Percentiles rank a stretch among this genome's conserved stretches.
Conservation (phyloP, 371 early-diverging fungal species). For the Sporodiniella umbellata region DNA sequence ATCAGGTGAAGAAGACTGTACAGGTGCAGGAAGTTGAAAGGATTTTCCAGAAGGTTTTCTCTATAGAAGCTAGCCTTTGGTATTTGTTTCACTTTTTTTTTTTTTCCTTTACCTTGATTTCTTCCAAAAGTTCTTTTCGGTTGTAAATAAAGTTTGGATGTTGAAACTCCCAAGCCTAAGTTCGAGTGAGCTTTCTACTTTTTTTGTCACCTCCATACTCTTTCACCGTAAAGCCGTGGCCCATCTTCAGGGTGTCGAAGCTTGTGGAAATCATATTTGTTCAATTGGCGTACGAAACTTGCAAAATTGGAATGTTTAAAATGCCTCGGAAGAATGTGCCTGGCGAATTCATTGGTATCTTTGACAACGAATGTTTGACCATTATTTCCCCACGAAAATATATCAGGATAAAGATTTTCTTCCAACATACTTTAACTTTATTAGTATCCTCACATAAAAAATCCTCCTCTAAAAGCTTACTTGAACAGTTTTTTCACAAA, state of each 20-base stretch:
- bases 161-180: conserved; percentile 72
- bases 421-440: conserved; percentile 57
- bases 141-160: conserved; percentile 71
- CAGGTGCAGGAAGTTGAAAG: not conserved
- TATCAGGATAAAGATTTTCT: conserved; percentile 61
- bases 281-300: conserved; percentile 93
- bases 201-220: conserved; percentile 31
- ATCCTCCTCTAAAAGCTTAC: conserved; percentile 16
- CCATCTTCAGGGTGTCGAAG: conserved; percentile 60
- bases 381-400: conserved; percentile 71
- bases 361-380: conserved; percentile 86
- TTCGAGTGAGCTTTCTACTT: not conserved
- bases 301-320: conserved; percentile 93
- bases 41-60: conserved; percentile 35
- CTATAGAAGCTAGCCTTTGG: conserved; percentile 19
- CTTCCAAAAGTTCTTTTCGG: conserved; percentile 59
- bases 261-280: conserved; percentile 93
- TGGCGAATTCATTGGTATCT: conserved; percentile 71
- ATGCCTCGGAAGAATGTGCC: conserved; percentile 74
- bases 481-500: conserved; percentile 50
- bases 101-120: conserved; percentile 36
- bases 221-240: conserved; percentile 59
- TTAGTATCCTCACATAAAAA: not conserved
- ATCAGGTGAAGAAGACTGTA: not conserved
- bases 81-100: conserved; percentile 12